A percentile compares a stretch with the other conserved stretches of the same genome.
Evolutionary conservation across 2,329 filamentous ascomycete species (phyloP).

Genomic region (Fusarium pseudograminearum): DNA sequence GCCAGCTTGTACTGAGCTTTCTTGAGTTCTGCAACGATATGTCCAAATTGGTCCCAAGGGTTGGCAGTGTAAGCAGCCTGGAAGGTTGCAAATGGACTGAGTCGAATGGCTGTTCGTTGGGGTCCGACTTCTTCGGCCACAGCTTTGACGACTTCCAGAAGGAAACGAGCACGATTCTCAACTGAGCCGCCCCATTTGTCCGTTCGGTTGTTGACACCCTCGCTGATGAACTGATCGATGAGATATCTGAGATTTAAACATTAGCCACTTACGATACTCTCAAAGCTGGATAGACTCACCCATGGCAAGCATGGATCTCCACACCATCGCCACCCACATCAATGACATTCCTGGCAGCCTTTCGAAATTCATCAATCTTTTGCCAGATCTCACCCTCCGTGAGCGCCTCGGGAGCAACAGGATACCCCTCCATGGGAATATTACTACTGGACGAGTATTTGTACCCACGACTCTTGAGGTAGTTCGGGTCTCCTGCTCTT

Average conservation of each 20-base stretch:
- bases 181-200: constrained; percentile 67
- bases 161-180: constrained; percentile 64
- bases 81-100: constrained; percentile 63
- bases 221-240: constrained; percentile 71
- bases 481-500: constrained; percentile 54
- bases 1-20: constrained; percentile 48
- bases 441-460: constrained; percentile 47
- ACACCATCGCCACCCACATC: constrained; percentile 77
- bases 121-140: constrained; percentile 60
- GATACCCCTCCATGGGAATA: constrained; percentile 43
- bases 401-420: constrained; percentile 53
- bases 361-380: constrained; percentile 71
- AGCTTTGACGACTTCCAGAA: constrained; percentile 62
- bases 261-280: rapidly evolving
- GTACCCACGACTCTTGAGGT: constrained; percentile 41
- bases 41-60: constrained; percentile 48
- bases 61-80: constrained; percentile 47
- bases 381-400: constrained; percentile 73
- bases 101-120: constrained; percentile 64
- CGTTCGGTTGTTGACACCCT: constrained; percentile 63
- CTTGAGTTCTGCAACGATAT: constrained; percentile 48
- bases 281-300: constrained; percentile 51
- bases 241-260: constrained; percentile 54
- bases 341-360: constrained; percentile 67
- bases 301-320: constrained; percentile 69